These are phyloP conservation scores for Cajanus cajan DNA, from an alignment of 306 rosid species.

Conservation along the genomic window DNA sequence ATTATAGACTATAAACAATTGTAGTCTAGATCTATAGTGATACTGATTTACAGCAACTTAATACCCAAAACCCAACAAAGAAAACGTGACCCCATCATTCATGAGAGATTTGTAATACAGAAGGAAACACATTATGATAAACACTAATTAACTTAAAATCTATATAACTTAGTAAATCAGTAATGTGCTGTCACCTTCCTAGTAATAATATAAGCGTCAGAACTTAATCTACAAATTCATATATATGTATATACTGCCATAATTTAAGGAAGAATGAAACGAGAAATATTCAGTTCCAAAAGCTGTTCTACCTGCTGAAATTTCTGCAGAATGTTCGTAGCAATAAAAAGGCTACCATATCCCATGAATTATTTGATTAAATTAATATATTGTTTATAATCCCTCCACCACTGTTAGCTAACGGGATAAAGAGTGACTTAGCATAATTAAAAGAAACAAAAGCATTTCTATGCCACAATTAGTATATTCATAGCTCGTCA, in stretches of 20 bases:
- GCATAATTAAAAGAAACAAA: not conserved
- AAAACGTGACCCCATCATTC: not conserved
- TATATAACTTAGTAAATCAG: not conserved
- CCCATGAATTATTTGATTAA: not conserved
- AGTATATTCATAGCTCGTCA: not conserved
- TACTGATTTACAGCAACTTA: not conserved
- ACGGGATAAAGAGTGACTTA: not conserved
- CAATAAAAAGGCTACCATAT: not conserved
- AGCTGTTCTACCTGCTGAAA: too few species aligned
- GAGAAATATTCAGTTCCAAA: too few species aligned
- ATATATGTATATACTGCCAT: too few species aligned
- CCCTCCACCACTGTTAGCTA: not conserved
- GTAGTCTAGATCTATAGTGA: not conserved
- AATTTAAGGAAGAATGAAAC: too few species aligned
- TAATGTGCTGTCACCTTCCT: not conserved
- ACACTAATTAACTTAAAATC: not conserved
- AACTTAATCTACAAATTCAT: not conserved
- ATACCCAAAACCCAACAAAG: not conserved
- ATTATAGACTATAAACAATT: too few species aligned
- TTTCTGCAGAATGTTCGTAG: not conserved
- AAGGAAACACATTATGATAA: not conserved
- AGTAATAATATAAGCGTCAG: not conserved
- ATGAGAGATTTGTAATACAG: not conserved
- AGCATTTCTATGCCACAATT: not conserved
- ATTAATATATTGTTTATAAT: not conserved